A percentile compares a stretch with the other conserved stretches of the same genome.
phyloP scores from a whole-genome alignment of 495 filamentous ascomycete genomes.

The Hyaloscypha bicolor region DNA sequence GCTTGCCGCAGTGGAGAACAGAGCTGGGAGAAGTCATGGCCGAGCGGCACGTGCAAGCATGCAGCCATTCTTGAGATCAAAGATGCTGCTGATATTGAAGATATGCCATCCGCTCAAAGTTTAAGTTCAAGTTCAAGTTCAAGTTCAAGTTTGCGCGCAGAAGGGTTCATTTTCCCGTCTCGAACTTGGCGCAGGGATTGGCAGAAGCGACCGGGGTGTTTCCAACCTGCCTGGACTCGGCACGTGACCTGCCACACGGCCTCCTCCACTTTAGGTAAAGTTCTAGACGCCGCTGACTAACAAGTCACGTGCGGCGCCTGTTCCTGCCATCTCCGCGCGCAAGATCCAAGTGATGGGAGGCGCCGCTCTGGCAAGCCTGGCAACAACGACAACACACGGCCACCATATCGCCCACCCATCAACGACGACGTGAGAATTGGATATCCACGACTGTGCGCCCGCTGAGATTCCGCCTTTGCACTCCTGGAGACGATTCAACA shows the following conservation, averaged over 20 bases:
- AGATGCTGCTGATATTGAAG: background rate
- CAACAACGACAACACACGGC: conserved; percentile 7
- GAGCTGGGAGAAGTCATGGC: background rate
- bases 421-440: conserved; percentile 5
- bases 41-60: background rate
- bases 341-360: background rate
- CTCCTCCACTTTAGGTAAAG: background rate
- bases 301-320: background rate
- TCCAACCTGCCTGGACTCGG: too few relatives aligned
- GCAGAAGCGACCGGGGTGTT: background rate
- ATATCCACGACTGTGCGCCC: conserved; percentile 3
- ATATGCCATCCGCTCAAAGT: background rate
- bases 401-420: background rate
- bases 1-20: conserved; percentile 2
- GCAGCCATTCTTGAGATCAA: background rate
- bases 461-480: background rate
- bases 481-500: background rate
- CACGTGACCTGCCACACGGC: too few relatives aligned
- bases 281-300: background rate
- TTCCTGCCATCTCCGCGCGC: conserved; percentile 5
- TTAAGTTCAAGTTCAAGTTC: too few relatives aligned
- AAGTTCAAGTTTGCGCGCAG: too few relatives aligned
- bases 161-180: background rate
- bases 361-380: conserved; percentile 3
- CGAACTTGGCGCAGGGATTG: background rate